A percentile compares a stretch with the other conserved stretches of the same genome.
These are phyloP conservation scores for Ricinus communis DNA, from an alignment of 345 rosid species.

Conservation along the genomic window DNA sequence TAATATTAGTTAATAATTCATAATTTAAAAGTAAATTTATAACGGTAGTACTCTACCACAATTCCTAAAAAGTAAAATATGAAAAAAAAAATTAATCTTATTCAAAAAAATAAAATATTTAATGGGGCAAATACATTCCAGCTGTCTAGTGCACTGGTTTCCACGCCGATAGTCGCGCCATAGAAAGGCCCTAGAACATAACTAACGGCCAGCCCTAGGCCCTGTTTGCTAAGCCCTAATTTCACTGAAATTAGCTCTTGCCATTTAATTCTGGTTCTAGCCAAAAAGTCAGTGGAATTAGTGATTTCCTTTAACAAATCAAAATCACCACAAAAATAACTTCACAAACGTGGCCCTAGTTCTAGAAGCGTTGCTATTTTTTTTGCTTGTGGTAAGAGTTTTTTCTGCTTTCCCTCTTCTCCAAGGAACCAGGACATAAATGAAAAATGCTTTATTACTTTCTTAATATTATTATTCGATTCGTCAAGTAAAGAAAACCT, in stretches of 20 bases:
- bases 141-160: not conserved
- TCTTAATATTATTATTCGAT: not conserved
- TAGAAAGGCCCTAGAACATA: conserved; percentile 19
- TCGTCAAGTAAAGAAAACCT: not conserved
- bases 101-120: not conserved
- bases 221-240: conserved; percentile 17
- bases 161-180: conserved; percentile 9
- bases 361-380: not conserved
- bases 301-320: not conserved
- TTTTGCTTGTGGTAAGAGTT: not conserved
- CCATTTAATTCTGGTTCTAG: not conserved
- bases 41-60: no score
- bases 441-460: not conserved
- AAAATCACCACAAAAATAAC: not conserved
- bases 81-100: no score
- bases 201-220: conserved; percentile 3
- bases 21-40: no score
- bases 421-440: conserved; percentile 38
- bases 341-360: conserved; percentile 22
- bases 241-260: not conserved
- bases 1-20: no score
- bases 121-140: not conserved
- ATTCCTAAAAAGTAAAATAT: no score
- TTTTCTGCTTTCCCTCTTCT: conserved; percentile 6
- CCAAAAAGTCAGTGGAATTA: not conserved